Percentiles rank a stretch among this genome's conserved stretches.
Evolutionary conservation across 2,329 filamentous ascomycete species (phyloP).

Genomic region (Fusarium pseudoanthophilum): DNA sequence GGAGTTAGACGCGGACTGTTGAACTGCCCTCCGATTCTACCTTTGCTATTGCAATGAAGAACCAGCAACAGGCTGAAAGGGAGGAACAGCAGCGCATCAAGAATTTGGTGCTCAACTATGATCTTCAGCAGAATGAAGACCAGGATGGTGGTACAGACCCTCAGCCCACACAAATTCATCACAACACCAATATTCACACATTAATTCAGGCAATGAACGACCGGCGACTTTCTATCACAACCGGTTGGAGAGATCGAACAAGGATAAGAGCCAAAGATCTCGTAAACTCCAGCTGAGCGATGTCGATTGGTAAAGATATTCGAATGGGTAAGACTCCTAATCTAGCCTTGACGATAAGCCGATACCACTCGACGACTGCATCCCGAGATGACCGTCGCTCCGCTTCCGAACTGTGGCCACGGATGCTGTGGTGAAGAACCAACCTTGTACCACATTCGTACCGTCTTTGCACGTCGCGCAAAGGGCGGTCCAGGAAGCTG

Average conservation of each 20-base stretch:
- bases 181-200: slow-evolving; percentile 60
- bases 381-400: neutral
- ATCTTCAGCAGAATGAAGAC: slow-evolving; percentile 86
- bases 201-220: slow-evolving; percentile 61
- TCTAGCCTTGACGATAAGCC: slow-evolving; percentile 13
- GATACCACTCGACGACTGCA: neutral
- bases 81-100: slow-evolving; percentile 99
- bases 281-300: slow-evolving; percentile 95
- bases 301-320: slow-evolving; percentile 86
- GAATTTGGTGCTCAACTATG: slow-evolving; percentile 95
- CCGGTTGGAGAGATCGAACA: slow-evolving; percentile 65
- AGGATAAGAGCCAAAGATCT: slow-evolving; percentile 81
- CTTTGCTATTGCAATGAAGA: slow-evolving; percentile 96
- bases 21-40: slow-evolving; percentile 90
- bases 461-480: neutral
- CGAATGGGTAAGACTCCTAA: slow-evolving; percentile 27
- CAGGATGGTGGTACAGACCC: slow-evolving; percentile 71
- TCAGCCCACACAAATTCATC: slow-evolving; percentile 17
- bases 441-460: neutral
- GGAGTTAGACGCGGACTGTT: slow-evolving; percentile 82
- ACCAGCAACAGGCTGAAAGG: slow-evolving; percentile 91
- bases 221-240: slow-evolving; percentile 61
- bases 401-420: neutral
- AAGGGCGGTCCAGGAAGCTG: neutral
- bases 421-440: neutral